Base-by-base conservation (phyloP, 2,329 filamentous ascomycete species). In the Diplodia mutila region DNA sequence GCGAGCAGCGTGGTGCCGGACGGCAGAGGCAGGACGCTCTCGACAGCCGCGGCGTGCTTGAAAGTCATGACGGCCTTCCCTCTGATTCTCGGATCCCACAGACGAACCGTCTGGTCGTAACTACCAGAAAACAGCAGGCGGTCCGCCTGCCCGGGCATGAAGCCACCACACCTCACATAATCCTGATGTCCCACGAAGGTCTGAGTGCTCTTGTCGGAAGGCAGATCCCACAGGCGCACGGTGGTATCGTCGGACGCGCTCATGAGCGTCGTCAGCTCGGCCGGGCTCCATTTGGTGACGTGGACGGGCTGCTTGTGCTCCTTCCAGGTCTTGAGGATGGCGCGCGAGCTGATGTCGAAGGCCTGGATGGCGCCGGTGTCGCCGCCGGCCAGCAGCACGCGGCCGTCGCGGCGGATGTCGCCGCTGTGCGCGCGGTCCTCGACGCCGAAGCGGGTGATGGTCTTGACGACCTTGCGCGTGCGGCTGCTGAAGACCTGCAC, bases 231-330 rank as follows among this genome's bases (percentile, higher is more conserved):
- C 67, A 98, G 81, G 65, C 94, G 87, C 63, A 99, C 94, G 3
- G 94, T 97, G 73, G 90, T 89, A 80, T 99, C 95, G 78, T 99
- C 95, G 77, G 91, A 93, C 64, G 92, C 91, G 75, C 91, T 96
- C 85, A 99, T 90, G 69, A 98, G 83, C 3, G 89, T 89, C 0
- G 95, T 99, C 71, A 94, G 85, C 69, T 95, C 90, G n/a, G 86
- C 86, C 1, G 93, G 93, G n/a, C 92, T 94, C 86, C 96, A 99
- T 78, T 90, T 90, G 54, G 93, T 94, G 27, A 90, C 88, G 90
- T 94, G 97, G 27, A 97, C 92, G 16, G 95, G 92, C 84, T 97
- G 94, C 81, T 93, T 94, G 82, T 98, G 94, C 73, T 94, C 89
- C 71, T 90, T 89, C 94, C 95, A 99, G 63, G 94, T 97, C 83